phyloP scores from a whole-genome alignment of 2,329 filamentous ascomycete genomes.

The Aureobasidium pullulans region DNA sequence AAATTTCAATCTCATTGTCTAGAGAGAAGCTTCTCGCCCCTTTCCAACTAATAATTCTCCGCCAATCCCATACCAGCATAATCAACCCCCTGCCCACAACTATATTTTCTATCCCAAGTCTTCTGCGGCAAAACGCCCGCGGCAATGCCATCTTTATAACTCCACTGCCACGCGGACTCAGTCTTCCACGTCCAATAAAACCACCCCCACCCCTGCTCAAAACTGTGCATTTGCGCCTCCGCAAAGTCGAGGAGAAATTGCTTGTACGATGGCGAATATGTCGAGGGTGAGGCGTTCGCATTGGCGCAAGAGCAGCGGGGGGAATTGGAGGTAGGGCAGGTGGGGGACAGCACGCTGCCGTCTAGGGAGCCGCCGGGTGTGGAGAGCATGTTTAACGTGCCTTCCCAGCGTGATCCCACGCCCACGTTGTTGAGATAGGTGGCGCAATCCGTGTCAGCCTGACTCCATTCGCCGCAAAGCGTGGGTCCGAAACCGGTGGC shows the following conservation, averaged over 20 bases:
- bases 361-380: constrained; percentile 46
- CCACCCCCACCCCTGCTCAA: constrained; percentile 93
- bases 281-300: constrained; percentile 65
- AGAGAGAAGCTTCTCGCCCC: background rate
- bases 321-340: constrained; percentile 61
- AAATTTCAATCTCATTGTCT: no score
- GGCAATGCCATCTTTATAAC: constrained; percentile 70
- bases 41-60: constrained; percentile 26
- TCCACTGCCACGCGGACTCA: constrained; percentile 82
- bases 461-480: constrained; percentile 93
- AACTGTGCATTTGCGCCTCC: constrained; percentile 90
- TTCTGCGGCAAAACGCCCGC: constrained; percentile 67
- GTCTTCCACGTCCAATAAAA: constrained; percentile 99
- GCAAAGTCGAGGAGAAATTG: constrained; percentile 82
- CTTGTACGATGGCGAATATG: constrained; percentile 71
- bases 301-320: constrained; percentile 61
- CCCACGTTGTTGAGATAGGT: constrained; percentile 81
- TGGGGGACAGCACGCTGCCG: constrained; percentile 58
- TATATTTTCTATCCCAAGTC: constrained; percentile 36
- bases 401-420: constrained; percentile 84
- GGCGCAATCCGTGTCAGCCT: constrained; percentile 94
- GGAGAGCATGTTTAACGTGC: constrained; percentile 59
- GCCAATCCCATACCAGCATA: constrained; percentile 34
- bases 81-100: constrained; percentile 34
- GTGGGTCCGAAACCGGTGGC: constrained; percentile 83